A percentile compares a stretch with the other conserved stretches of the same genome.
Conservation (phyloP, 805 yeast species). For the Myxozyma nipponensis region DNA sequence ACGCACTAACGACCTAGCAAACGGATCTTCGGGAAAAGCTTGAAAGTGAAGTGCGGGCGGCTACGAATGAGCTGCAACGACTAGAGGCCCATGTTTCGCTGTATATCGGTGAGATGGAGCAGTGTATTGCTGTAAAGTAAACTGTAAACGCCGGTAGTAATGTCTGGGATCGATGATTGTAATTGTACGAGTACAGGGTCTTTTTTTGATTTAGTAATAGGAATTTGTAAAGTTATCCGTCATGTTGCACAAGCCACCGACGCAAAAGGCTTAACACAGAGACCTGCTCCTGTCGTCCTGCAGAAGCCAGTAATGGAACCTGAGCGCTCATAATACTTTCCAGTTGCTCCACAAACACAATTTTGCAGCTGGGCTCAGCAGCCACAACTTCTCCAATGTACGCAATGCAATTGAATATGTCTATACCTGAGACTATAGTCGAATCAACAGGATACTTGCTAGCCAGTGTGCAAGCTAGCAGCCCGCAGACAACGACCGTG, state of each 20-base stretch:
- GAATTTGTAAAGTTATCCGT: neutral
- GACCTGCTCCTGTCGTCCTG: neutral
- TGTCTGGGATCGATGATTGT: too few species aligned
- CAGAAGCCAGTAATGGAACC: neutral
- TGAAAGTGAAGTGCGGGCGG: slow-evolving; percentile 51
- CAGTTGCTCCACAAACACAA: neutral
- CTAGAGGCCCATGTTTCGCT: slow-evolving; percentile 53
- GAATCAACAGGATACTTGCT: neutral
- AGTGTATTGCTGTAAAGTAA: slow-evolving; percentile 26
- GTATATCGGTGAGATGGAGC: slow-evolving; percentile 52
- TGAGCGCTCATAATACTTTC: slow-evolving; percentile 2
- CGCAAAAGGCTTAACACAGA: neutral
- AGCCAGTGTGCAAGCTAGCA: slow-evolving; percentile 1
- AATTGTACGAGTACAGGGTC: neutral
- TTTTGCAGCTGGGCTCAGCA: neutral
- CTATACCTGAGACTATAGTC: neutral
- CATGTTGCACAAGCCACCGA: slow-evolving; percentile 1
- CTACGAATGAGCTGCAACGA: slow-evolving; percentile 52
- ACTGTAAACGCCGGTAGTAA: too few species aligned
- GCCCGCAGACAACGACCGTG: slow-evolving; percentile 2
- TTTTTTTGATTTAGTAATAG: neutral
- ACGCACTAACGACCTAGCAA: slow-evolving; percentile 9
- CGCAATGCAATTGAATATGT: slow-evolving; percentile 2
- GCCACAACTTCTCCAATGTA: slow-evolving; percentile 4
- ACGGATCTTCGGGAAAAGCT: slow-evolving; percentile 43